Base-by-base conservation (phyloP, 345 rosid species). In the Aegle marmelos region DNA sequence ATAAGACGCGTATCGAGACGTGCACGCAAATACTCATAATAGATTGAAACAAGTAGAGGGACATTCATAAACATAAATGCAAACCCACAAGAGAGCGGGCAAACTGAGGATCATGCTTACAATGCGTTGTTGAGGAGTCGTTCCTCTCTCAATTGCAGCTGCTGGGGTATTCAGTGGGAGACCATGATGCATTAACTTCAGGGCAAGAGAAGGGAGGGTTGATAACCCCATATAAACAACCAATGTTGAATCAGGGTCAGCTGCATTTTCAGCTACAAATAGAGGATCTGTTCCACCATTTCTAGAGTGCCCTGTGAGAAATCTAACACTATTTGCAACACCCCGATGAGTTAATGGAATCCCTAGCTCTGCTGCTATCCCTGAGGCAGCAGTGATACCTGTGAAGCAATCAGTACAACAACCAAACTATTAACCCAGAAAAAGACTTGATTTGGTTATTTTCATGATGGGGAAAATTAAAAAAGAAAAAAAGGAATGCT, bases 301-400 rank as follows among this genome's bases (percentile, higher is more conserved):
- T 79, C 95, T 88, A 1, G 98, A 96, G 70, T 91, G 99, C 28
- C 98, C 99, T 0, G 99, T 94, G 78, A 94, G 94, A 74, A 94
- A 94, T 39, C 97, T 90, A 37, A 96, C 98, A 76, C 97, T 92
- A 31, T 83, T 94, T 33, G 99, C 93, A 67, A 94, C 87, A 56
- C 98, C 98, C 16, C 98, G 81, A 76, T 96, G 99, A 28, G 99
- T 96, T 80, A 96, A 86, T 22, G 99, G 99, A 81, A 96, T 87
- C 63, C 99, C 98, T 25, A 94, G 83, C 85, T 94, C 99, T 36
- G 99, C 98, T 60, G 98, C 89, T 78, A 96, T 96, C 68, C 98
- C 99, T 1, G 99, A 96, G 30, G 98, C 99, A 0, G 99, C 98
- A 37, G 99, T 96, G 24, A 96, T 96, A 71, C 98, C 98, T 92